A percentile compares a stretch with the other conserved stretches of the same genome.
Conservation (phyloP, 2,329 filamentous ascomycete species). For the Xylaria sp. region DNA sequence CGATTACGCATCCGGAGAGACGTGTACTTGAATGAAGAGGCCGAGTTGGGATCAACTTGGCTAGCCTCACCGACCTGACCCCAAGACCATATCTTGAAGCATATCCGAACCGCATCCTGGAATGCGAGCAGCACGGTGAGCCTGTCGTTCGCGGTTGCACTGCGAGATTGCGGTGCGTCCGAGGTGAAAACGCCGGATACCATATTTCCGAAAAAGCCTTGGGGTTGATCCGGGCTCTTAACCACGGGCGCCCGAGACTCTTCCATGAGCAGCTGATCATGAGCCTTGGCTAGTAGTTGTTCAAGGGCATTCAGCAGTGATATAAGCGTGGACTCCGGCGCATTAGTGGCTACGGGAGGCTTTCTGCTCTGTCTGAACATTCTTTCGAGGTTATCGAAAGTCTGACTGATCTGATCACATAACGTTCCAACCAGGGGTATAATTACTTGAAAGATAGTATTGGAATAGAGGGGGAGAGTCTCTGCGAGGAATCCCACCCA, state of each 20-base stretch:
- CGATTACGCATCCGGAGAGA: constrained; percentile 87
- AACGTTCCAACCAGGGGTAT: constrained; percentile 88
- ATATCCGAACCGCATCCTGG: constrained; percentile 88
- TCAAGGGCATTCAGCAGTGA: constrained; percentile 91
- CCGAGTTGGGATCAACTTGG: constrained; percentile 59
- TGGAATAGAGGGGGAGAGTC: constrained; percentile 76
- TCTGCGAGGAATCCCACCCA: constrained; percentile 85
- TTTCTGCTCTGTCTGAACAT: constrained; percentile 48
- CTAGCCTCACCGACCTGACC: constrained; percentile 58
- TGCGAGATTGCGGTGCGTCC: constrained; percentile 70
- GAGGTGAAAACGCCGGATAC: constrained; percentile 84
- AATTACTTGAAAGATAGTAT: constrained; percentile 81
- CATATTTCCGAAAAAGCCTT: constrained; percentile 91
- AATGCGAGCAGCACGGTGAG: constrained; percentile 94
- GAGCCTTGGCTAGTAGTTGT: constrained; percentile 79
- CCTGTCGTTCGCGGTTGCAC: constrained; percentile 83
- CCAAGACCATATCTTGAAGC: constrained; percentile 95
- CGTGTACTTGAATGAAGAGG: constrained; percentile 83
- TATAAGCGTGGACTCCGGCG: constrained; percentile 68
- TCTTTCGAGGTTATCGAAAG: constrained; percentile 64
- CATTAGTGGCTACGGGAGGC: constrained; percentile 32
- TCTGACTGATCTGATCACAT: constrained; percentile 67
- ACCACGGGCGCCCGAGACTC: constrained; percentile 62
- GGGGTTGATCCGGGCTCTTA: constrained; percentile 77
- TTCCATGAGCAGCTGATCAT: constrained; percentile 73